Conservation (phyloP, 2,329 filamentous ascomycete species). For the Neofusicoccum parvum region DNA sequence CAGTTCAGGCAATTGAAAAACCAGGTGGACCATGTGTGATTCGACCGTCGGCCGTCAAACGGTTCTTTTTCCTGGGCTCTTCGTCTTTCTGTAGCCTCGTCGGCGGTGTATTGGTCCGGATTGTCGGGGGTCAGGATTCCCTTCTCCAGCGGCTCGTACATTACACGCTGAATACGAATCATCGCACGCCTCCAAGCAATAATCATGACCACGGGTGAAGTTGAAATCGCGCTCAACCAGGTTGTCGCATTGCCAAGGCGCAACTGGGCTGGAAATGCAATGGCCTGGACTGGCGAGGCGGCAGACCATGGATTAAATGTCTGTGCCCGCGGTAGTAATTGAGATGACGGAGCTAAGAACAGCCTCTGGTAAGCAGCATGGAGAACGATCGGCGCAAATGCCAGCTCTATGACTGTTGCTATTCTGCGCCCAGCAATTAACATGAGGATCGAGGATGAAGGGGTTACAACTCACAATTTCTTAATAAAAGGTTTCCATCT, state of each 20-base stretch:
- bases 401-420: conserved; percentile 5
- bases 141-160: conserved; percentile 20
- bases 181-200: conserved; percentile 17
- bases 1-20: conserved; percentile 32
- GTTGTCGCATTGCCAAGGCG: conserved; percentile 32
- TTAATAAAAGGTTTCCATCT: conserved; percentile 13
- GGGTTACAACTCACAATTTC: not conserved
- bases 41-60: conserved; percentile 25
- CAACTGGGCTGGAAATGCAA: conserved; percentile 21
- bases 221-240: conserved; percentile 12
- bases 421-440: not conserved
- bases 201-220: conserved; percentile 6
- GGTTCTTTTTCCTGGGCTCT: conserved; percentile 26
- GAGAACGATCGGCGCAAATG: conserved; percentile 18
- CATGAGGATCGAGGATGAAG: not conserved
- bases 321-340: not conserved
- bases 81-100: conserved; percentile 34
- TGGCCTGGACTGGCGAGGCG: not conserved
- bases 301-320: conserved; percentile 16
- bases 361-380: conserved; percentile 19
- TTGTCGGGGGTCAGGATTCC: conserved; percentile 18
- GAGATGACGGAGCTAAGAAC: conserved; percentile 7
- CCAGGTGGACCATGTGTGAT: conserved; percentile 30
- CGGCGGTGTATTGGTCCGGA: conserved; percentile 24
- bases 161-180: conserved; percentile 16